A percentile compares a stretch with the other conserved stretches of the same genome.
Conservation (phyloP, 139 green algal species). For the Tetraselmis striata region DNA sequence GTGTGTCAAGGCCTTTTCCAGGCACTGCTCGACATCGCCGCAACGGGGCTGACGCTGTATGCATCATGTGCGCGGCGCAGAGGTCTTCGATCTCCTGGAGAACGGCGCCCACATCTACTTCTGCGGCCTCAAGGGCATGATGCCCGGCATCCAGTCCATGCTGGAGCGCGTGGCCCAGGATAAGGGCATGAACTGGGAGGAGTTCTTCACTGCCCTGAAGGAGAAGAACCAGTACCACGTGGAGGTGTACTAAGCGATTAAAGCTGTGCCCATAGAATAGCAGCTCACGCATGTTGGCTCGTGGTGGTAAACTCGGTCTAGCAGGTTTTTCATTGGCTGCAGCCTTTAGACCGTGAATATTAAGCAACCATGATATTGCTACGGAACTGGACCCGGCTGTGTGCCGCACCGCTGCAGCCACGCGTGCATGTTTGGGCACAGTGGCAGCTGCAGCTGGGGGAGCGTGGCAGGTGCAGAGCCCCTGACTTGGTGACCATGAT, state of each 20-base stretch:
- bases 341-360: background rate
- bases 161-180: slow-evolving; percentile 81
- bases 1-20: too few species aligned
- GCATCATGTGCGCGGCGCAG: slow-evolving; percentile 6
- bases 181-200: slow-evolving; percentile 85
- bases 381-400: background rate
- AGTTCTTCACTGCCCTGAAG: slow-evolving; percentile 82
- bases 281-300: background rate
- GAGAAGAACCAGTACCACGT: slow-evolving; percentile 49
- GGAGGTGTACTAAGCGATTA: slow-evolving; percentile 58
- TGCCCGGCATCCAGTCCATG: slow-evolving; percentile 94
- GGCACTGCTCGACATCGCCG: too few species aligned
- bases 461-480: too few species aligned
- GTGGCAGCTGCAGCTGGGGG: too few species aligned
- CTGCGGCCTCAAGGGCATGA: slow-evolving; percentile 99
- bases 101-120: slow-evolving; percentile 99
- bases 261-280: background rate
- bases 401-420: too few species aligned
- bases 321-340: background rate
- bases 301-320: too few species aligned
- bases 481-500: too few species aligned
- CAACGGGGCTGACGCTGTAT: too few species aligned
- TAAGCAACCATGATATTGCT: background rate
- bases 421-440: too few species aligned
- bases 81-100: slow-evolving; percentile 94